phyloP scores from a whole-genome alignment of 345 rosid genomes.

The Moringa oleifera region DNA sequence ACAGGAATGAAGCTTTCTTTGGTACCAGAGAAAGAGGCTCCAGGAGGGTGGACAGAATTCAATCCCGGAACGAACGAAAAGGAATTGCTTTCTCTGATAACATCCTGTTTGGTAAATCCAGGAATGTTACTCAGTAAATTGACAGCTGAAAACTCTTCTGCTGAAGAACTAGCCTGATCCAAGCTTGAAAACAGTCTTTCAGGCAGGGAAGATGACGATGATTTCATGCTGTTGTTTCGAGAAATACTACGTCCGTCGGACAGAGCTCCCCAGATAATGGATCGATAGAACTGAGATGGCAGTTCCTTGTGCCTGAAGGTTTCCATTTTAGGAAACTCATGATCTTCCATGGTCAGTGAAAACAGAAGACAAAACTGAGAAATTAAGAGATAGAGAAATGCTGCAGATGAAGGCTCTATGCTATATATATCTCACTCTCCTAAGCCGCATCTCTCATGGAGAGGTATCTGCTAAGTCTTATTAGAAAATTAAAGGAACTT shows the following conservation, averaged over 20 bases:
- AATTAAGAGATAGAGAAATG: slow-evolving; percentile 28
- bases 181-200: slow-evolving; percentile 24
- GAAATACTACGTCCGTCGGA: background rate
- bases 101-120: slow-evolving; percentile 26
- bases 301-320: slow-evolving; percentile 41
- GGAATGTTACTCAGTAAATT: slow-evolving; percentile 20
- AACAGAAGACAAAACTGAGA: slow-evolving; percentile 12
- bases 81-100: slow-evolving; percentile 9
- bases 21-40: slow-evolving; percentile 16
- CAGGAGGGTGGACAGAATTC: slow-evolving; percentile 13
- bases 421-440: slow-evolving; percentile 34
- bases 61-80: slow-evolving; percentile 22
- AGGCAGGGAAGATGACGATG: slow-evolving; percentile 15
- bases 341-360: slow-evolving; percentile 35
- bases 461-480: slow-evolving; percentile 19
- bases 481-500: slow-evolving; percentile 25
- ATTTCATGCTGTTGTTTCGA: slow-evolving; percentile 24
- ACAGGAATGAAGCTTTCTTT: slow-evolving; percentile 25
- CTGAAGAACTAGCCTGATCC: slow-evolving; percentile 25
- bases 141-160: slow-evolving; percentile 23
- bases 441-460: slow-evolving; percentile 14
- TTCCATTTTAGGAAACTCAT: slow-evolving; percentile 51
- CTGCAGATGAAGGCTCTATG: slow-evolving; percentile 21
- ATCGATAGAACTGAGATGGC: slow-evolving; percentile 32
- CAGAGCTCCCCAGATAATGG: slow-evolving; percentile 31